Conservation (phyloP, 2,329 filamentous ascomycete genomes). For the Fusarium verrucosum region DNA sequence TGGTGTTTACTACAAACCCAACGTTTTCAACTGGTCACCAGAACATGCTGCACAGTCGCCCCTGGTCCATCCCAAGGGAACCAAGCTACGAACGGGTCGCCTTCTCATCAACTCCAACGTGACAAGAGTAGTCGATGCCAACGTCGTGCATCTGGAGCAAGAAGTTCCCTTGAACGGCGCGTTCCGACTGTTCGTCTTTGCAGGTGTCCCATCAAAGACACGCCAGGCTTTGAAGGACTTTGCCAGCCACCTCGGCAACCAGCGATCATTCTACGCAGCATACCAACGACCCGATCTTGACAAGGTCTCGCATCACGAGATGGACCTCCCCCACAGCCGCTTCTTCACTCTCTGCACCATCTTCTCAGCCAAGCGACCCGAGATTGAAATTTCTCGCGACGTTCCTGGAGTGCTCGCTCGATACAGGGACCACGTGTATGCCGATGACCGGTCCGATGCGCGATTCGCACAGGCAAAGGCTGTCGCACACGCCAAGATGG, state of each 20-base stretch:
- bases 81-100: conserved; percentile 76
- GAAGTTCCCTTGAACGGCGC: conserved; percentile 88
- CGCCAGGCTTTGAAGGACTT: conserved; percentile 75
- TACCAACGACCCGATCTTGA: conserved; percentile 71
- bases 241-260: conserved; percentile 68
- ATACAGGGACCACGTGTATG: conserved; percentile 85
- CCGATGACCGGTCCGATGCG: conserved; percentile 81
- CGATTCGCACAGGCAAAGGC: conserved; percentile 75
- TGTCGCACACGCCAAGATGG: conserved; percentile 87
- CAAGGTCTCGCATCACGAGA: conserved; percentile 77
- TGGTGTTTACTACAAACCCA: conserved; percentile 85
- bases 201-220: conserved; percentile 70
- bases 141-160: conserved; percentile 89
- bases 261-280: conserved; percentile 75
- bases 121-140: conserved; percentile 87
- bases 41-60: conserved; percentile 75
- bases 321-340: conserved; percentile 82
- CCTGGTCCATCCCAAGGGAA: conserved; percentile 72
- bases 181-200: conserved; percentile 87
- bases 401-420: conserved; percentile 76
- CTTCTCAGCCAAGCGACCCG: conserved; percentile 71
- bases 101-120: conserved; percentile 82
- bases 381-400: conserved; percentile 77
- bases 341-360: conserved; percentile 85
- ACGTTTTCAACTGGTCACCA: conserved; percentile 83